Evolutionary conservation across 306 rosid species (phyloP), one percentile per base, ranked within the genome.

Genomic region (Quercus cerris): DNA sequence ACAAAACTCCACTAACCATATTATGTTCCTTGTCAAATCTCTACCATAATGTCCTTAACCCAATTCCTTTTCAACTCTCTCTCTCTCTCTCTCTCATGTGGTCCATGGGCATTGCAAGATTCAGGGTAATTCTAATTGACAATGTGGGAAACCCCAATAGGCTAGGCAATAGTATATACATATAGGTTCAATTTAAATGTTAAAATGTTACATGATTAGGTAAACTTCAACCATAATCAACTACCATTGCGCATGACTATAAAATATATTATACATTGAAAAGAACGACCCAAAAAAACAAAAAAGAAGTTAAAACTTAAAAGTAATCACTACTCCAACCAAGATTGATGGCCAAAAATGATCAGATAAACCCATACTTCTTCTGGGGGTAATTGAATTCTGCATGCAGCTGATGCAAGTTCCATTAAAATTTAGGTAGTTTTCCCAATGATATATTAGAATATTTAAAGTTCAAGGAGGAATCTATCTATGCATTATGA

Each of bases 21-120:
- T 78, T 82, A 73, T 66, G 74, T 75, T 78, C 31, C 86, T 44
- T 81, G 88, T 87, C 97, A 90, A 90, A 78, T 84, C 82, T 73
- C 68, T 77, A 79, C 56, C 9, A 28, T 78, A 44, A 78, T 41
- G 46, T 41, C 46, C 46, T 41, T 41, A 41, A 49, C 72, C 17
- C 9, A 31, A n/a, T 15, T 30, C 75, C 27, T 77, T 67, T 72
- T 76, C 19, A 69, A 9, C 77, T 79, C 83, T 85, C 55, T 64
- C 69, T 75, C 56, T 84, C 11, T 75, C 71, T 41, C 56, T 14
- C 56, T 56, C 75, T 76, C 59, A 38, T 17, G 58, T 82, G 67
- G 51, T 83, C 58, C 41, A 22, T 38, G 51, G 51, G 41, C 70
- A 71, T 59, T 76, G 59, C 77, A 75, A 72, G 8, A 23, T 52